These are phyloP conservation scores for Condylostoma magnum DNA, from an alignment of 169 alveolate species.

Conservation along the genomic window DNA sequence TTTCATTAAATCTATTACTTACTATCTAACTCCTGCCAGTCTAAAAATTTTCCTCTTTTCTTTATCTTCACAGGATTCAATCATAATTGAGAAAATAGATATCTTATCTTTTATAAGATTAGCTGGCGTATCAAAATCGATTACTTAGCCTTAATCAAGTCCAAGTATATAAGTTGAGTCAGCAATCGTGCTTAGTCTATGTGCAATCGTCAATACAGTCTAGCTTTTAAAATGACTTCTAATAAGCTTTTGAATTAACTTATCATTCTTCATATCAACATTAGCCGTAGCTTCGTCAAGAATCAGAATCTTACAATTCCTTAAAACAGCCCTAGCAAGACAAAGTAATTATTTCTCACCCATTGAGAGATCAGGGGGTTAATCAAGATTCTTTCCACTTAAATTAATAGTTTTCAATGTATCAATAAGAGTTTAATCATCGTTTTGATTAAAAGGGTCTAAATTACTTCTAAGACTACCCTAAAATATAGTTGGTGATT, in stretches of 20 bases:
- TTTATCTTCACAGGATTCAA: too few relatives aligned
- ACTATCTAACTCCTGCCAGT: too few relatives aligned
- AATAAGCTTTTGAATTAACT: conserved; percentile 52
- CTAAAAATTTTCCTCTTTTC: too few relatives aligned
- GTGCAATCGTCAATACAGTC: conserved; percentile 83
- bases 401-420: too few relatives aligned
- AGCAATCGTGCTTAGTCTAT: conserved; percentile 77
- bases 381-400: too few relatives aligned
- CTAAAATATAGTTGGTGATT: conserved; percentile 71
- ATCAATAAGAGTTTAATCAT: conserved; percentile 53
- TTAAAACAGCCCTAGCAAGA: conserved; percentile 78
- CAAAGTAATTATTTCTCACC: conserved; percentile 89
- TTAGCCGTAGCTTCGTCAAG: conserved; percentile 86
- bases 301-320: conserved; percentile 70
- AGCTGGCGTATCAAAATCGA: conserved; percentile 45
- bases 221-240: conserved; percentile 47
- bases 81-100: neutral
- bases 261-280: conserved; percentile 76
- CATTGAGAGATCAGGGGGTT: conserved; percentile 63
- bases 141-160: conserved; percentile 59
- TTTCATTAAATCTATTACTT: too few relatives aligned
- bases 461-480: conserved; percentile 74
- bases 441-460: conserved; percentile 64
- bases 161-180: conserved; percentile 74
- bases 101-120: neutral